Evolutionary conservation across 345 rosid species (phyloP).

Genomic region (Aurinia saxatilis): DNA sequence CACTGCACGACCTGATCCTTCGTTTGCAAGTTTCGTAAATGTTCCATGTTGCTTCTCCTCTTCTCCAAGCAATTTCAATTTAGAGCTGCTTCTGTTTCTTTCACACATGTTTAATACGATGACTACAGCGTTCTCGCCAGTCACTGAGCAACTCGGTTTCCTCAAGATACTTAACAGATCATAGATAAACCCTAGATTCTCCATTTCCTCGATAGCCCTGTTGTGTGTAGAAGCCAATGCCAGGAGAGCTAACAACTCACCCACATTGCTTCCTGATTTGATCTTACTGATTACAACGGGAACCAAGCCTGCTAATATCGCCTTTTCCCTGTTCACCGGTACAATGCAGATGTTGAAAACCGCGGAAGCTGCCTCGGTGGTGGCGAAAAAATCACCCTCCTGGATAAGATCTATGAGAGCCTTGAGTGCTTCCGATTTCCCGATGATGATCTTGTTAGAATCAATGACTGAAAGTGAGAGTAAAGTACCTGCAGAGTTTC

Average conservation of each 20-base stretch:
- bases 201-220: constrained; percentile 36
- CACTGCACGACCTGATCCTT: constrained; percentile 44
- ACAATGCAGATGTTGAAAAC: constrained; percentile 36
- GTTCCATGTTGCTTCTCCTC: constrained; percentile 38
- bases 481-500: constrained; percentile 52
- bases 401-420: constrained; percentile 41
- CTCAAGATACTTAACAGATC: constrained; percentile 40
- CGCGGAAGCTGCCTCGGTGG: constrained; percentile 39
- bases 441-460: constrained; percentile 32
- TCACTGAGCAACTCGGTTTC: constrained; percentile 26
- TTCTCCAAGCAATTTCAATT: constrained; percentile 20
- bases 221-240: constrained; percentile 37
- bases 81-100: constrained; percentile 18
- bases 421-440: constrained; percentile 40
- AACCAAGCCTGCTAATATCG: constrained; percentile 36
- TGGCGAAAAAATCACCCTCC: constrained; percentile 36
- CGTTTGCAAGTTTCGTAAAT: constrained; percentile 31
- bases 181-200: constrained; percentile 31
- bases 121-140: constrained; percentile 44
- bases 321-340: constrained; percentile 32
- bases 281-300: constrained; percentile 34
- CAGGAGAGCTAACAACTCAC: constrained; percentile 40
- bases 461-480: constrained; percentile 29
- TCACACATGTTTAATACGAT: constrained; percentile 36
- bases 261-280: constrained; percentile 30